Base-by-base conservation (phyloP, 768 basidiomycete species). In the Suillus plorans region DNA sequence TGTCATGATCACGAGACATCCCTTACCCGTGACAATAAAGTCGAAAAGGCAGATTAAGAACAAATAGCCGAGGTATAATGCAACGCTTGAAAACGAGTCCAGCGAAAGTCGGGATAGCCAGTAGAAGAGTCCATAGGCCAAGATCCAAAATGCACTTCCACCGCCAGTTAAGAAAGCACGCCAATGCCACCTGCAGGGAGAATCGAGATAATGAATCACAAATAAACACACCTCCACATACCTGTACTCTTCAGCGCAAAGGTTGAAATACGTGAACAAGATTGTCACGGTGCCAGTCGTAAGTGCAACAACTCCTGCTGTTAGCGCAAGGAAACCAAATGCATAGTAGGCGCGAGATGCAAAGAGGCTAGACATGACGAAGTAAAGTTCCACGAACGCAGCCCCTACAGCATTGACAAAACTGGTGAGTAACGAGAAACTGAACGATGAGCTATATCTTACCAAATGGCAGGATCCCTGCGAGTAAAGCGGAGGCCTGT, bases 201-300 rank as follows among this genome's bases (percentile, higher is more conserved):
- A 42, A 20, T 59, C 37, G 13, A 53, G 34, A 36, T 16, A 14
- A 61, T 59, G 62, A 25, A 20, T 28, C n/a, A 25, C 2, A 63
- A 52, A 52, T 20, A 3, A 63, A 45, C 20, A 57, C 25, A n/a
- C 25, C 18, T 52, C 10, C 16, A 73, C 83, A 63, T 62, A 92
- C 90, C 93, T 82, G 75, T 97, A 98, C 71, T 99, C 95, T 76
- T 98, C 97, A 7, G 94, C 91, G 67, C 96, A 98, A 18, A 99
- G 84, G 60, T 87, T 82, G 78, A 98, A 97, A 78, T 99, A 95
- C 5, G 89, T 89, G 75, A 92, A 92, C 18, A 93, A 82, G 67
- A 98, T 93, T 5, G 93, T 87, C 47, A 95, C 91, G 0, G 96
- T 97, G 4, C 95, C 96, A 0, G 94, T 91, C 18, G 95, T 97